Evolutionary conservation across 805 yeast species (phyloP), one percentile per base, ranked within the genome.

Genomic region (Priceomyces melissophilus): DNA sequence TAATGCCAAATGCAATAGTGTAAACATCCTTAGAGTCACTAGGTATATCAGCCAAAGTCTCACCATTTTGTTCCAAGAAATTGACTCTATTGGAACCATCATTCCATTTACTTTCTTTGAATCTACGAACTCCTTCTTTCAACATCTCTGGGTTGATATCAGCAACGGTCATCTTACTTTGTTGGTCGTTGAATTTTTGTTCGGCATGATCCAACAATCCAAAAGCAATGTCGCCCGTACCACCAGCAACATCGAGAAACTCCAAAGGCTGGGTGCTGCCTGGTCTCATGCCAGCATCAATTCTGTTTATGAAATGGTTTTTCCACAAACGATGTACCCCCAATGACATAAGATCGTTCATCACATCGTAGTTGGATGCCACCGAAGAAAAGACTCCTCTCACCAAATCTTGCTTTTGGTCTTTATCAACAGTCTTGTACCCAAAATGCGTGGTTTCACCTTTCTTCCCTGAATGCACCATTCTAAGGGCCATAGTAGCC

Each of bases 331-430:
- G 76, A 62, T 93, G 99, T 36, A 93, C 76, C 32, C 99, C 99
- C 61, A 90, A 62, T 5, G 96, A 87, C 99, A 93, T 93, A 33
- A 88, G 96, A 66, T 93, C 99, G 68, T 93, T 93, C 99, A 93
- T 93, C 38, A 88, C 73, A 67, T 93, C 99, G 63, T 93, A 93
- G 41, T 81, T 89, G 28, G 89, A 79, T 3, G 99, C 99, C 30
- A 93, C 99, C 4, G 95, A 86, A 4, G 96, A 85, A 62, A 93
- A 93, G 20, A 93, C 98, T 17, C 83, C 82, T 37, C 87, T 84
- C n/a, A 69, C 95, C 37, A 87, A 64, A 52, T 81, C 77, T 60
- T 91, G 96, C 66, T 91, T 91, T 47, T 87, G 86, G 23, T 78
- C 78, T 45, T 76, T 79, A 14, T 83, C 79, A 20, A 93, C 95